Conservation (phyloP, 2,329 filamentous ascomycete genomes). For the Teratosphaeria viscida region DNA sequence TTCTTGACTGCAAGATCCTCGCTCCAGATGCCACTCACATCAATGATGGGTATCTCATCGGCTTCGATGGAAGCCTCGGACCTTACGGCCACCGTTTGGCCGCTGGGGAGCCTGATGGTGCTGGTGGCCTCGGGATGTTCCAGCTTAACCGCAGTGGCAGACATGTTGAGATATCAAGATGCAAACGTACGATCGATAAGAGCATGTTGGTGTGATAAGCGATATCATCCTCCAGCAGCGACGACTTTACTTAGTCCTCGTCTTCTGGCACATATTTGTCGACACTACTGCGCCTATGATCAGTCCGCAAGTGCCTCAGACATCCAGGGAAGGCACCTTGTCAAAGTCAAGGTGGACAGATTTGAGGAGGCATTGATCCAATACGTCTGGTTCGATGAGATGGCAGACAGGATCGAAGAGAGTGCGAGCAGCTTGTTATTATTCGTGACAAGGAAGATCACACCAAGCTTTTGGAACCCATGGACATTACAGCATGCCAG, state of each 20-base stretch:
- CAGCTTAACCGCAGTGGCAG: not conserved
- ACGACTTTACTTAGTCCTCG: too few species aligned
- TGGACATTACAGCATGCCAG: too few species aligned
- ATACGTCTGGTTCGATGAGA: not conserved
- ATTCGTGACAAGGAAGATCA: not conserved
- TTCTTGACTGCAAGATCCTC: slow-evolving; percentile 1
- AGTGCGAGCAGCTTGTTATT: not conserved
- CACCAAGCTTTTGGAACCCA: too few species aligned
- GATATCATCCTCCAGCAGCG: too few species aligned
- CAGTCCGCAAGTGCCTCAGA: not conserved
- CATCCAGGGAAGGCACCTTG: not conserved
- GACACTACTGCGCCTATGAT: not conserved
- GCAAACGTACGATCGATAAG: not conserved
- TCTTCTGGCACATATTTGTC: too few species aligned
- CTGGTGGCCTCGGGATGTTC: not conserved
- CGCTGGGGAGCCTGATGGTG: not conserved
- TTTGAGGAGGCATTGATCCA: not conserved
- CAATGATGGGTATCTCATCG: slow-evolving; percentile 4
- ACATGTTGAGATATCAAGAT: not conserved
- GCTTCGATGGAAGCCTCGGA: slow-evolving; percentile 1
- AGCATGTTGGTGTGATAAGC: not conserved
- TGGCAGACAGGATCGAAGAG: not conserved
- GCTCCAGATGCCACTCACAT: slow-evolving; percentile 1
- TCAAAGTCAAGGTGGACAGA: not conserved
- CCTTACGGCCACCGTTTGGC: not conserved